Conservation (phyloP, 148 eudicot genomes). For the Tetragonia tetragonoides region DNA sequence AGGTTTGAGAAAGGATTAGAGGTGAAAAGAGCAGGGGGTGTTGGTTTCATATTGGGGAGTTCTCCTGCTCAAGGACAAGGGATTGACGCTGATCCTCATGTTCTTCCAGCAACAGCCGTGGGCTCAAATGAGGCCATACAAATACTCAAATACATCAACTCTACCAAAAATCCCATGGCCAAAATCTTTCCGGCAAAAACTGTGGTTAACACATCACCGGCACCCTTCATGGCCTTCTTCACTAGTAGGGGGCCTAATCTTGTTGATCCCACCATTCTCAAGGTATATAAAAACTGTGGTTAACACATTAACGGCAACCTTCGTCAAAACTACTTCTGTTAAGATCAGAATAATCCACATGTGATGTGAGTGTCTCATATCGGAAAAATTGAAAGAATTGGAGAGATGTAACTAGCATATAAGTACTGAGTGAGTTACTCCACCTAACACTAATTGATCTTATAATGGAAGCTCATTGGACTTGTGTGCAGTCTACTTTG, state of each 20-base stretch:
- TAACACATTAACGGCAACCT: too few relatives aligned
- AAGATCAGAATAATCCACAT: too few relatives aligned
- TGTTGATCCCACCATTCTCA: slow-evolving; percentile 57
- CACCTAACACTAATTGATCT: too few relatives aligned
- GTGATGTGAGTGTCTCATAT: too few relatives aligned
- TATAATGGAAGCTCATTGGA: too few relatives aligned
- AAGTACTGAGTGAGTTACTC: too few relatives aligned
- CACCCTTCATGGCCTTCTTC: slow-evolving; percentile 73
- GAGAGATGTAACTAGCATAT: too few relatives aligned
- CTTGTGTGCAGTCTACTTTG: too few relatives aligned
- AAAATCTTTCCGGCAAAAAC: slow-evolving; percentile 52
- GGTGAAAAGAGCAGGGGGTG: slow-evolving; percentile 78
- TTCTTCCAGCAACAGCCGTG: slow-evolving; percentile 82
- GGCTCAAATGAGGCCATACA: slow-evolving; percentile 29
- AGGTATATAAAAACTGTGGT: slow-evolving; percentile 39
- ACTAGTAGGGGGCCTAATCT: slow-evolving; percentile 70
- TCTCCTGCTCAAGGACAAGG: slow-evolving; percentile 41
- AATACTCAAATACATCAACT: slow-evolving; percentile 58
- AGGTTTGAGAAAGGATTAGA: slow-evolving; percentile 68
- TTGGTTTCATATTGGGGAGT: slow-evolving; percentile 63
- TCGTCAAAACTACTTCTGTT: too few relatives aligned
- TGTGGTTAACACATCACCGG: slow-evolving; percentile 39
- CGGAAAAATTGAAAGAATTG: too few relatives aligned
- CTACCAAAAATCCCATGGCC: slow-evolving; percentile 46
- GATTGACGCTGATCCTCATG: slow-evolving; percentile 49